These are phyloP conservation scores for Proteromonas lacertae DNA, from an alignment of 352 stramenopile species.

Conservation along the genomic window DNA sequence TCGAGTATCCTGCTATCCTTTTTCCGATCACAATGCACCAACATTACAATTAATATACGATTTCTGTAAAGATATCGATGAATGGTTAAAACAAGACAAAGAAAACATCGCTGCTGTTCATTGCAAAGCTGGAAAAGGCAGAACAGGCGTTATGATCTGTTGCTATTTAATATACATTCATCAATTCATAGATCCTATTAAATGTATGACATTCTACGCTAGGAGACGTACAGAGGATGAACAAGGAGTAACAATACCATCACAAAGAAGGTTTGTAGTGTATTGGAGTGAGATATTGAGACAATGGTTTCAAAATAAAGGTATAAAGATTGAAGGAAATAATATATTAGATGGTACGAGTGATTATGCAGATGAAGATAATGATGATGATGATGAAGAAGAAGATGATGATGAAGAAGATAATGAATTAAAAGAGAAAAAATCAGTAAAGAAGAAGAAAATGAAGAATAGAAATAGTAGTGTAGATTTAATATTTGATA, in stretches of 20 bases:
- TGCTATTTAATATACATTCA: slow-evolving; percentile 26
- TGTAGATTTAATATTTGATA: too few relatives aligned
- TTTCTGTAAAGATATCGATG: slow-evolving; percentile 24
- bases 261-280: slow-evolving; percentile 25
- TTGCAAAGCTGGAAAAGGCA: slow-evolving; percentile 14
- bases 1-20: slow-evolving; percentile 21
- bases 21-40: slow-evolving; percentile 40
- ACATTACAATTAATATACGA: slow-evolving; percentile 25
- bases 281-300: slow-evolving; percentile 15
- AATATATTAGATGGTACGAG: too few relatives aligned
- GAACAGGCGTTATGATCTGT: slow-evolving; percentile 14
- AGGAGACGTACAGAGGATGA: slow-evolving; percentile 25
- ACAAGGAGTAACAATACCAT: slow-evolving; percentile 35
- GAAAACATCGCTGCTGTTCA: slow-evolving; percentile 11
- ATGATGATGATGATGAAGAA: too few relatives aligned
- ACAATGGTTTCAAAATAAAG: too few relatives aligned
- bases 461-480: too few relatives aligned
- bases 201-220: slow-evolving; percentile 24
- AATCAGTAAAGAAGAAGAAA: too few relatives aligned
- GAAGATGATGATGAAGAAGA: too few relatives aligned
- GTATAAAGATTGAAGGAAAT: too few relatives aligned
- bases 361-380: too few relatives aligned
- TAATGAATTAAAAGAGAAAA: too few relatives aligned
- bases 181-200: slow-evolving; percentile 19
- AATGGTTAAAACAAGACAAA: slow-evolving; percentile 9